A percentile compares a stretch with the other conserved stretches of the same genome.
Evolutionary conservation across 306 rosid species (phyloP).

Genomic region (Urtica urens): DNA sequence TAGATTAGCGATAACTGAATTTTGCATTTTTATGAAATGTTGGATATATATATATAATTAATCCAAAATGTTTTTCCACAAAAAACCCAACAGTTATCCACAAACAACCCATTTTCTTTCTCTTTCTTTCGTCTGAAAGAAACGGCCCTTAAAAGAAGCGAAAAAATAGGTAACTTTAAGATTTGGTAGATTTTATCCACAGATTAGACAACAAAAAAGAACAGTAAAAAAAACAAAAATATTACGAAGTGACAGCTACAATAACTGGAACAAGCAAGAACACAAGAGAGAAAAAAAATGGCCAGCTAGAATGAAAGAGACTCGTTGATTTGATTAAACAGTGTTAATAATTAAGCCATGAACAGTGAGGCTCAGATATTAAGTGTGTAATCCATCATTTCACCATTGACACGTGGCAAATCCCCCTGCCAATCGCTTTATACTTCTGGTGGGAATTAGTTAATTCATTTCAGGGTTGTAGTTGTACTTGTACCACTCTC

Average conservation of each 20-base stretch:
- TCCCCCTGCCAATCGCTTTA: neutral
- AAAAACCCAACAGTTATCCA: no score
- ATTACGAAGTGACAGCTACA: neutral
- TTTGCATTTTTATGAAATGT: no score
- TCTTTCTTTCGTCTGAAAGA: no score
- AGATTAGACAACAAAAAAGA: neutral
- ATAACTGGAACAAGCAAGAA: neutral
- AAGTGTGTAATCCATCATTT: neutral
- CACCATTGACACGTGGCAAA: neutral
- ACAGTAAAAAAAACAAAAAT: neutral
- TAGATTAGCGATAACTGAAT: no score
- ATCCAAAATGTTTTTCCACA: no score
- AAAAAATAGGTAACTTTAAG: neutral
- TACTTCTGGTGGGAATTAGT: neutral
- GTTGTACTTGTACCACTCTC: neutral
- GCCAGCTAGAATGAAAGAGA: neutral
- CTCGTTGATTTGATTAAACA: slow-evolving; percentile 5
- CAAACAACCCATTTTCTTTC: no score
- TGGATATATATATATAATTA: no score
- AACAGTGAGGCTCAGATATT: neutral
- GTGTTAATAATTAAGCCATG: neutral
- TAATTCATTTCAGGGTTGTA: neutral
- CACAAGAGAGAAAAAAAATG: neutral
- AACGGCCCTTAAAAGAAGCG: no score
- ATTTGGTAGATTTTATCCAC: neutral